Percentiles rank a stretch among this genome's conserved stretches.
Evolutionary conservation across 306 rosid species (phyloP).

Genomic region (Cucumis hystrix): DNA sequence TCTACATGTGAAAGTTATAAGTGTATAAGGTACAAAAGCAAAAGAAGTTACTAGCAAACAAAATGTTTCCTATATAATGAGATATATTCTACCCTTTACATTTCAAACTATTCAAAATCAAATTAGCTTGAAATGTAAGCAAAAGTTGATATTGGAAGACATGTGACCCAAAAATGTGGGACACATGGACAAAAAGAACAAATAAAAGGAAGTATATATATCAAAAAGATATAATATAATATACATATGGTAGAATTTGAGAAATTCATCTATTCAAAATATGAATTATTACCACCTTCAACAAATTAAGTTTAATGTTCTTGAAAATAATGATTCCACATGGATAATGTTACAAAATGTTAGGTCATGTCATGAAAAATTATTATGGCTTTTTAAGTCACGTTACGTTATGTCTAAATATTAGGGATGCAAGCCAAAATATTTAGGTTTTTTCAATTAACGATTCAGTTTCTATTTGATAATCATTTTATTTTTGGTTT

Average conservation of each 20-base stretch:
- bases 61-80: background rate
- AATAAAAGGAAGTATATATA: background rate
- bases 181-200: background rate
- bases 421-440: background rate
- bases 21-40: background rate
- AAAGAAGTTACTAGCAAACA: background rate
- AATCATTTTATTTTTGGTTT: too few relatives aligned
- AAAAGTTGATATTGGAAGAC: background rate
- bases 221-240: too few relatives aligned
- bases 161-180: constrained; percentile 3
- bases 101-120: background rate
- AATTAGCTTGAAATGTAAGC: constrained; percentile 2
- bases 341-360: background rate
- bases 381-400: too few relatives aligned
- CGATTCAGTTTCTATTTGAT: too few relatives aligned
- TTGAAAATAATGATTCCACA: background rate
- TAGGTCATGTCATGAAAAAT: background rate
- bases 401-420: too few relatives aligned
- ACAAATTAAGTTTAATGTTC: background rate
- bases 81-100: background rate
- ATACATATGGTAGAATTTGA: background rate
- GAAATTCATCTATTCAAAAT: background rate
- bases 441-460: too few relatives aligned
- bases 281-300: background rate
- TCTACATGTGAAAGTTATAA: background rate